Percentiles rank a stretch among this genome's conserved stretches.
These are phyloP conservation scores for Cordyceps javanica DNA, from an alignment of 2,329 filamentous ascomycete species.

Conservation along the genomic window DNA sequence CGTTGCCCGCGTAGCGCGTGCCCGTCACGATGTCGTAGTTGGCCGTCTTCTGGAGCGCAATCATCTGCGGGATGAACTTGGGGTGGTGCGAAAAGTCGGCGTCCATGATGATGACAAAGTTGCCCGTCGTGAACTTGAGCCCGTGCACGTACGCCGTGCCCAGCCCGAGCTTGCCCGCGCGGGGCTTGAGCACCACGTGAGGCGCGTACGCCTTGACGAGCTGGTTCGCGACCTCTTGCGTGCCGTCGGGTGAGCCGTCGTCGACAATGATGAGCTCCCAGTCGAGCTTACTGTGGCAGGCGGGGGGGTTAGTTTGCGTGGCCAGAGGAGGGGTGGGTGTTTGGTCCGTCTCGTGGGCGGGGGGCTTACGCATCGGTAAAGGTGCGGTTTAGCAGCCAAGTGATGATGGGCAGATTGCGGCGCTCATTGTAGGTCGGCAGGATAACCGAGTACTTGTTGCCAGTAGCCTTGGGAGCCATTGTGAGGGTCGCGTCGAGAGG, in stretches of 20 bases:
- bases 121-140: constrained; percentile 81
- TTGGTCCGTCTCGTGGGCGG: background rate
- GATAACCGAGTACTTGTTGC: constrained; percentile 90
- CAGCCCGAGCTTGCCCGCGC: constrained; percentile 92
- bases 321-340: background rate
- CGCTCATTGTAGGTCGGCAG: constrained; percentile 99
- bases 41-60: constrained; percentile 66
- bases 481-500: constrained; percentile 2
- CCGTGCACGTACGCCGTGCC: constrained; percentile 96
- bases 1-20: constrained; percentile 83
- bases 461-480: constrained; percentile 40
- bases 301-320: background rate
- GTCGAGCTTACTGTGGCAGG: constrained; percentile 80
- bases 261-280: constrained; percentile 98
- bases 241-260: constrained; percentile 95
- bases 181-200: constrained; percentile 77
- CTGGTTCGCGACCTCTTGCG: constrained; percentile 82
- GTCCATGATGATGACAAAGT: constrained; percentile 99
- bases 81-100: constrained; percentile 99
- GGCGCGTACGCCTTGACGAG: constrained; percentile 78
- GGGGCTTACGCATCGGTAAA: constrained; percentile 82
- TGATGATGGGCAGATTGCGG: constrained; percentile 90
- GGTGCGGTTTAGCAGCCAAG: constrained; percentile 87
- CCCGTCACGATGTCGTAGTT: constrained; percentile 97
- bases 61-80: constrained; percentile 97